These are phyloP conservation scores for Tolypocladium nubicola DNA, from an alignment of 2,329 filamentous ascomycete species.

Conservation along the genomic window DNA sequence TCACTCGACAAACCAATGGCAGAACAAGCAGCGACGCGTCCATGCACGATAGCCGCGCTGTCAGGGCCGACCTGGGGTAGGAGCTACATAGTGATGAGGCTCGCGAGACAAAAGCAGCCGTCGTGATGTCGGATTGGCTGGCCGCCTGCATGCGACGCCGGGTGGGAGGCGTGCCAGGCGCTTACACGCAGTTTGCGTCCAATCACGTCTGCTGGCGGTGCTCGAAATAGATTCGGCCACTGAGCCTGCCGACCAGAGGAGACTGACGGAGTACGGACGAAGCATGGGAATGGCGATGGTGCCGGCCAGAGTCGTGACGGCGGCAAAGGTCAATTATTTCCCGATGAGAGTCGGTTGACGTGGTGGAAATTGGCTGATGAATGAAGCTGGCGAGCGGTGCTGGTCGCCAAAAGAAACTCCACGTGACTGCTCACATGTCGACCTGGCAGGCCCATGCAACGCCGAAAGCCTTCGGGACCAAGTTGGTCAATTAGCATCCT, in stretches of 20 bases:
- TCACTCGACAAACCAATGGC: constrained; percentile 1
- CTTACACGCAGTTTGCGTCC: constrained; percentile 1
- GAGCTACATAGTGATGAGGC: neutral
- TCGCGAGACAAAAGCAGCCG: neutral
- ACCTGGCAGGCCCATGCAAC: constrained; percentile 1
- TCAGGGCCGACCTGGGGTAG: neutral
- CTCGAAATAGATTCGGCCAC: neutral
- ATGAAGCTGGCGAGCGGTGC: neutral
- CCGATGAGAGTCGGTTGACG: neutral
- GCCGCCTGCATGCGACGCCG: neutral
- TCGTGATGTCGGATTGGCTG: constrained; percentile 1
- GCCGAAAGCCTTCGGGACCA: neutral
- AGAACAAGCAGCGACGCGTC: constrained; percentile 8
- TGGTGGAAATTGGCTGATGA: neutral
- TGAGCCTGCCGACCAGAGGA: neutral
- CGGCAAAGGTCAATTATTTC: neutral
- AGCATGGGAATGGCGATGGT: no score
- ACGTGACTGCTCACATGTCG: neutral
- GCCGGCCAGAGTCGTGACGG: neutral
- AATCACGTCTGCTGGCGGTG: constrained; percentile 1
- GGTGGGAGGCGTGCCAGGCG: constrained; percentile 1
- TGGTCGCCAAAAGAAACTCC: neutral
- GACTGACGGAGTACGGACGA: neutral
- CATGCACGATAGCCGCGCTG: constrained; percentile 15
- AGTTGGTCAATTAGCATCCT: neutral